Evolutionary conservation across 805 yeast genomes (phyloP).

Genomic region (Blastobotrys attinorum): DNA sequence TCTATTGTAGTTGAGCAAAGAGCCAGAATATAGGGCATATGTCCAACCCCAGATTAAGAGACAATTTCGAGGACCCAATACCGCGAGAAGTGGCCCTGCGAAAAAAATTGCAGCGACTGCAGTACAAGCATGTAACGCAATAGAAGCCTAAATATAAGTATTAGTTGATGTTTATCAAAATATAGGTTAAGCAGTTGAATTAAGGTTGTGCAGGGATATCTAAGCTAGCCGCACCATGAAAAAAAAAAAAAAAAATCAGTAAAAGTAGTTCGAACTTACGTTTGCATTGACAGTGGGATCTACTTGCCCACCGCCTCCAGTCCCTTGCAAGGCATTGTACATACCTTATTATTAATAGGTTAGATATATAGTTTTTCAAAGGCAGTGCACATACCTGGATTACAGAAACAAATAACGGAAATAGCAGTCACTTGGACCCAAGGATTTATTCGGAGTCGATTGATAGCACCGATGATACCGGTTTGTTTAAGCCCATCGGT

Average conservation of each 20-base stretch:
- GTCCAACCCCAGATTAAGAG: conserved; percentile 49
- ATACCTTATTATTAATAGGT: too few species aligned
- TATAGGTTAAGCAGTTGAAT: too few species aligned
- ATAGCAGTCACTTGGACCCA: conserved; percentile 24
- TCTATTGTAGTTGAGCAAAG: conserved; percentile 43
- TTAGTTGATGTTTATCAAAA: too few species aligned
- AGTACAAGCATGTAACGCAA: conserved; percentile 23
- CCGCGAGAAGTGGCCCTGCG: conserved; percentile 25
- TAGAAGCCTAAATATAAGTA: too few species aligned
- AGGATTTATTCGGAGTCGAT: conserved; percentile 8
- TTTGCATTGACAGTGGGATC: conserved; percentile 24
- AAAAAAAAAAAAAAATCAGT: too few species aligned
- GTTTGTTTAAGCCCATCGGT: not conserved
- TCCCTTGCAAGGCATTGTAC: conserved; percentile 26
- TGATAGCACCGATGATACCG: conserved; percentile 1
- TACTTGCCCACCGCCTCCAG: conserved; percentile 30
- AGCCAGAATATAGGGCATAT: conserved; percentile 45
- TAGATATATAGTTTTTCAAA: too few species aligned
- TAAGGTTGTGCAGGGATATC: too few species aligned
- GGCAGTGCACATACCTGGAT: conserved; percentile 32
- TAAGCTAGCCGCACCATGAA: too few species aligned
- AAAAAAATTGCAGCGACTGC: conserved; percentile 24
- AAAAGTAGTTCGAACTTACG: too few species aligned
- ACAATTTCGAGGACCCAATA: conserved; percentile 24
- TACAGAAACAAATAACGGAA: conserved; percentile 26